Evolutionary conservation across 2,329 filamentous ascomycete genomes (phyloP), one percentile per base, ranked within the genome.

Genomic region (Phyllosticta paracitricarpa): DNA sequence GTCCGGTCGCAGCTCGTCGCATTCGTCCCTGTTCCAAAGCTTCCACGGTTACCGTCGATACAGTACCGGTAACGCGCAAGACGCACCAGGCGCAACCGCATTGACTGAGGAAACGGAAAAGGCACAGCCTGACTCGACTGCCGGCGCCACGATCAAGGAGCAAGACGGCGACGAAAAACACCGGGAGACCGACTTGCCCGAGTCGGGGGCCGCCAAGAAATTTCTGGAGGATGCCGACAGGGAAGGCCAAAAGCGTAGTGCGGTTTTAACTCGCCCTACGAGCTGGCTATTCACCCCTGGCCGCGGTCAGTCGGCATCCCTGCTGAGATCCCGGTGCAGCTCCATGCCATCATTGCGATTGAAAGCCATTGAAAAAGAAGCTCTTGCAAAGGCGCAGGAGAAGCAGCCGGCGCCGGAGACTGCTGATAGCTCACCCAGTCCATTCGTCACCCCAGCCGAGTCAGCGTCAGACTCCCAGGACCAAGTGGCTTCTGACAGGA

Each of bases 61-160:
- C 26, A 62, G 57, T 30, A 59, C 57, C 6, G 61, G 57, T 30
- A 59, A 62, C 48, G 53, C 57, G n/a, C 51, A 62, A 8, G 57
- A 62, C 35, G 56, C 61, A 1, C 56, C 61, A 25, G 56, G 56
- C 24, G 61, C 53, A 8, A 57, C 60, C 12, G 60, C 60, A 10
- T 51, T 62, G n/a, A 24, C 40, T 4, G 40, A 48, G 17, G 40
- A 48, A 17, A n/a, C 40, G 40, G 40, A 48, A n/a, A n/a, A n/a
- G 14, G 14, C 17, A n/a, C 40, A 48, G 40, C 40, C 40, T 48
- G 40, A 48, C 40, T 48, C 40, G 14, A 48, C 40, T 48, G 14
- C 40, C 4, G 40, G 40, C 40, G 40, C 40, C n/a, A 17, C 17
- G n/a, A n/a, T n/a, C 14, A n/a, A 48, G 14, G 40, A 48, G 40